Percentiles rank a stretch among this genome's conserved stretches.
Evolutionary conservation across 805 yeast species (phyloP).

Genomic region (Starmerella potacharoeniae): DNA sequence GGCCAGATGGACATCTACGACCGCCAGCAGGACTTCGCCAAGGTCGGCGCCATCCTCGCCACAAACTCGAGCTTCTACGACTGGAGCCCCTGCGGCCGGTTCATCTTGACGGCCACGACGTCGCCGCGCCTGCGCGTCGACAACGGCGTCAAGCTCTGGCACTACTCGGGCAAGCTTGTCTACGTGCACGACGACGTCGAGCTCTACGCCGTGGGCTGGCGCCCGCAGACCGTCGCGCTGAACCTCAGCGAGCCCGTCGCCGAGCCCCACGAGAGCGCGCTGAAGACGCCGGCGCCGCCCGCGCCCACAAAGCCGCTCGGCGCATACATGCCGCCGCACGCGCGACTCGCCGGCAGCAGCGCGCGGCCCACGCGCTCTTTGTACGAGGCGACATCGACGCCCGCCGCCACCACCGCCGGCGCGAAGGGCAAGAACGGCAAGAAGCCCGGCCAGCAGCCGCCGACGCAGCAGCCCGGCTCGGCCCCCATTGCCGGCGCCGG

Average conservation of each 20-base stretch:
- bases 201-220: slow-evolving; percentile 74
- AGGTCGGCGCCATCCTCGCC: slow-evolving; percentile 76
- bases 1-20: slow-evolving; percentile 94
- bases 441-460: slow-evolving; percentile 2
- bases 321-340: slow-evolving; percentile 96
- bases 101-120: slow-evolving; percentile 87
- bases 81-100: slow-evolving; percentile 97
- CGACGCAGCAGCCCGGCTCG: not conserved
- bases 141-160: slow-evolving; percentile 90
- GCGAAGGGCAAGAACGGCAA: slow-evolving; percentile 3
- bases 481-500: slow-evolving; percentile 42
- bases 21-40: slow-evolving; percentile 71
- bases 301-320: slow-evolving; percentile 56
- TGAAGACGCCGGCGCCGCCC: slow-evolving; percentile 31
- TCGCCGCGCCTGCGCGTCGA: slow-evolving; percentile 95
- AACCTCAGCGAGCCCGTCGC: slow-evolving; percentile 38
- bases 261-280: slow-evolving; percentile 59
- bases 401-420: not conserved
- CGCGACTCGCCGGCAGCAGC: slow-evolving; percentile 39
- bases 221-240: slow-evolving; percentile 51
- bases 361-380: slow-evolving; percentile 25
- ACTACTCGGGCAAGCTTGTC: slow-evolving; percentile 70
- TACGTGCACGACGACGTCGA: slow-evolving; percentile 73
- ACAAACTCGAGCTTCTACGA: slow-evolving; percentile 91
- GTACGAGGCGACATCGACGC: slow-evolving; percentile 19